Evolutionary conservation across 2,329 filamentous ascomycete genomes (phyloP).

Genomic region (Ophiostoma sp.): DNA sequence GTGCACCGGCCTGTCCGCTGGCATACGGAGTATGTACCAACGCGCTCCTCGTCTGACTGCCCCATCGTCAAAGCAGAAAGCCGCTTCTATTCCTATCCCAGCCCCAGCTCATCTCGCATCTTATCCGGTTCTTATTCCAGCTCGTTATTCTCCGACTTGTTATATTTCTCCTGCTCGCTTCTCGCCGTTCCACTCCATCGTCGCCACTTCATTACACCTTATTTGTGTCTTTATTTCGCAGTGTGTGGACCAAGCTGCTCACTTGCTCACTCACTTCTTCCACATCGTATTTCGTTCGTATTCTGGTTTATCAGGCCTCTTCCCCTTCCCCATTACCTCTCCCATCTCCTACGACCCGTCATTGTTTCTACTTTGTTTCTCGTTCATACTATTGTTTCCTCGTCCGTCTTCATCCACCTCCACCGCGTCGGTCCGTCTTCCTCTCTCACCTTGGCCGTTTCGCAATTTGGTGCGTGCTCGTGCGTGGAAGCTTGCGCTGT

Average conservation of each 20-base stretch:
- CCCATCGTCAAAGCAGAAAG: background rate
- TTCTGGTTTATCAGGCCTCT: background rate
- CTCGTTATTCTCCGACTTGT: conserved; percentile 11
- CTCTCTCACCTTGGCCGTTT: conserved; percentile 12
- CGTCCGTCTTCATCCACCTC: background rate
- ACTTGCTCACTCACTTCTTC: background rate
- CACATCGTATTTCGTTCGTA: conserved; percentile 9
- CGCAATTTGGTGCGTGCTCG: conserved; percentile 4
- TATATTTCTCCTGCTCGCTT: conserved; percentile 6
- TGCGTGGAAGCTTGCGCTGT: conserved; percentile 6
- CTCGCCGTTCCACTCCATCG: background rate
- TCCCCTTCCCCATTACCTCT: background rate
- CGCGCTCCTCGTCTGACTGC: background rate
- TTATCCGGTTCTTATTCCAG: background rate
- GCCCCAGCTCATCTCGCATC: background rate
- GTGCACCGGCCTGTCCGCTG: conserved; percentile 1
- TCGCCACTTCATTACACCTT: conserved; percentile 2
- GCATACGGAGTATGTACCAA: background rate
- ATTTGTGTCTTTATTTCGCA: background rate
- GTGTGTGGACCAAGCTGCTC: background rate
- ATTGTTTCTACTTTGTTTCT: conserved; percentile 9
- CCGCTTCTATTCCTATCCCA: background rate
- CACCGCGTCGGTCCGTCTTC: conserved; percentile 13
- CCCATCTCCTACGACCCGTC: background rate
- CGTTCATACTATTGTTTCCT: conserved; percentile 10